These are phyloP conservation scores for Irpex rosettiformis DNA, from an alignment of 1,284 basidiomycete genomes.

Conservation along the genomic window DNA sequence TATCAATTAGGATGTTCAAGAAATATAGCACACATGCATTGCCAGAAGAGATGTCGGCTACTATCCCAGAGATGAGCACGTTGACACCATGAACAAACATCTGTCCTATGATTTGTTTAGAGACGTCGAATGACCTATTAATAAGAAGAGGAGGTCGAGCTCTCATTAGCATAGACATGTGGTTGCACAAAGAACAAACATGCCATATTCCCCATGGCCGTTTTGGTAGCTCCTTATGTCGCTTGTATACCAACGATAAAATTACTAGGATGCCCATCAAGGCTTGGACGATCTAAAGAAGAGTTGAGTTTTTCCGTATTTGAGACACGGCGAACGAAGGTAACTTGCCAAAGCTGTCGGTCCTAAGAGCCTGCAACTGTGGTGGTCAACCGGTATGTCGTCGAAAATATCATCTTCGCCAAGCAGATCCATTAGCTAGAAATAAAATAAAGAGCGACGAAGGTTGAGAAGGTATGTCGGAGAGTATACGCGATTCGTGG, in stretches of 20 bases:
- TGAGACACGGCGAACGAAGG: slow-evolving; percentile 7
- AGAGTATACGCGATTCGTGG: background rate
- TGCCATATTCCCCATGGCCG: slow-evolving; percentile 94
- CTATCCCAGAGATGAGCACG: slow-evolving; percentile 72
- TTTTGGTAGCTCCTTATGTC: slow-evolving; percentile 82
- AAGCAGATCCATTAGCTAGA: slow-evolving; percentile 8
- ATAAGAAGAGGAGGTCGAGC: background rate
- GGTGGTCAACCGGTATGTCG: slow-evolving; percentile 18
- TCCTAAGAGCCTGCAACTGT: slow-evolving; percentile 30
- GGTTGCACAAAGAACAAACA: slow-evolving; percentile 20
- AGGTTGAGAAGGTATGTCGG: background rate
- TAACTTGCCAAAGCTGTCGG: slow-evolving; percentile 29
- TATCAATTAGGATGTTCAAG: slow-evolving; percentile 92
- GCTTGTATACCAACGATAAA: slow-evolving; percentile 82
- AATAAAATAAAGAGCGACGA: slow-evolving; percentile 14
- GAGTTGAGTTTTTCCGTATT: slow-evolving; percentile 8
- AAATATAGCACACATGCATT: slow-evolving; percentile 94
- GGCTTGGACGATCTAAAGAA: slow-evolving; percentile 66
- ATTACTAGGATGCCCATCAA: slow-evolving; percentile 89
- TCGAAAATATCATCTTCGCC: slow-evolving; percentile 15
- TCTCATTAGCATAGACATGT: background rate
- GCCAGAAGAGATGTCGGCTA: slow-evolving; percentile 61
- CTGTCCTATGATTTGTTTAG: slow-evolving; percentile 91
- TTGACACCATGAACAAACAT: slow-evolving; percentile 88
- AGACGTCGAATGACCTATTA: slow-evolving; percentile 80